Conservation (phyloP, 1,284 basidiomycete species). For the Sporisorium reilianum region DNA sequence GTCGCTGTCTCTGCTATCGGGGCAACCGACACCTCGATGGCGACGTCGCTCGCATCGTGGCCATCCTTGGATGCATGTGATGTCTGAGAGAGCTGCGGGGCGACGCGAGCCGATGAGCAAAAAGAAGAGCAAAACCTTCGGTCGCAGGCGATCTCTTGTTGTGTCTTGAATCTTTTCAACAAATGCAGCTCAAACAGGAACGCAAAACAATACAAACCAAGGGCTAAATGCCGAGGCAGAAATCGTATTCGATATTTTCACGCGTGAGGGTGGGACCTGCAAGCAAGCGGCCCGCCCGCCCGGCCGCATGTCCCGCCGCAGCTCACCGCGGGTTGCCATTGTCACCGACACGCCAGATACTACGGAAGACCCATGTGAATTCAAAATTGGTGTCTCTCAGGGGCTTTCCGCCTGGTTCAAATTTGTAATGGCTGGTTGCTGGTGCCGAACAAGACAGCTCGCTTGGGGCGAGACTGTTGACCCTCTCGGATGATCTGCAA, state of each 20-base stretch:
- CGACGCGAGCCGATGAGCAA: not conserved
- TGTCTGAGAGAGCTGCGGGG: constrained; percentile 1
- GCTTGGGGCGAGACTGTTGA: not conserved
- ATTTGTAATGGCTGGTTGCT: too few relatives aligned
- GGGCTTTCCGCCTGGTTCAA: not conserved
- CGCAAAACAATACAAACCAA: not conserved
- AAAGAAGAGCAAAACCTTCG: not conserved
- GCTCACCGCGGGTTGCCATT: constrained; percentile 17
- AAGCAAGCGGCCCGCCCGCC: not conserved
- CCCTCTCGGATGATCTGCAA: constrained; percentile 2
- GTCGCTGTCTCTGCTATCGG: too few relatives aligned
- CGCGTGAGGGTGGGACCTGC: too few relatives aligned
- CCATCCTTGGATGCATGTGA: not conserved
- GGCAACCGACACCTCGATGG: not conserved
- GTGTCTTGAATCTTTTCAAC: constrained; percentile 4
- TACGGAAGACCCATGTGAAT: not conserved
- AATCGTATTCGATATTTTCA: not conserved
- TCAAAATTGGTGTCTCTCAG: not conserved
- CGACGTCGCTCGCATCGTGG: constrained; percentile 1
- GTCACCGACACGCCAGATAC: constrained; percentile 18
- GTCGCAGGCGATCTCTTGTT: not conserved
- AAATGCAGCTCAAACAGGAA: constrained; percentile 1
- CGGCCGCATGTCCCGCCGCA: constrained; percentile 4
- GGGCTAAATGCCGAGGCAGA: not conserved
- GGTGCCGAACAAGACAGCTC: not conserved